Evolutionary conservation across 768 basidiomycete species (phyloP), one percentile per base, ranked within the genome.

Genomic region (Chlorophyllum brunneum): DNA sequence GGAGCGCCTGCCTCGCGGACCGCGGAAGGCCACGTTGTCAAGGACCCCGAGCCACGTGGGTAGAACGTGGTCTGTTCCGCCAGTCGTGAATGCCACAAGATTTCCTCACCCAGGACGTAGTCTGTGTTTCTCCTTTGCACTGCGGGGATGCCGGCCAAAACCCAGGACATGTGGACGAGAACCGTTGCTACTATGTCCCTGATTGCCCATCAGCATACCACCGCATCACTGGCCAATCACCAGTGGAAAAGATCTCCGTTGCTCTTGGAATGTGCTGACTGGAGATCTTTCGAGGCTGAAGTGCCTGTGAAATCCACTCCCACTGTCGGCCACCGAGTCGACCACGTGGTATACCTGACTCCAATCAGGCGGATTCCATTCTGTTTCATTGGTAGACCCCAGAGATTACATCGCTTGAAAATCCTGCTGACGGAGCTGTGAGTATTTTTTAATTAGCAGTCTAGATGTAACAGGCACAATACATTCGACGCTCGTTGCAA

Each of bases 51-150:
- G 64, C 68, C 68, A 70, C 68, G 68, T 70, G 68, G 65, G 59
- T 54, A 56, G 54, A 68, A 68, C 66, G 67, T 72, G 71, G 64
- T 64, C 37, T 68, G 65, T 70, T 72, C 70, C 69, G 69, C 33
- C 31, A 30, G 18, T 40, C 18, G 26, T 27, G 20, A 20, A 37
- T 65, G 59, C 59, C 54, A 54, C 49, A 51, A 43, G n/a, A n/a
- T 30, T 47, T 47, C 55, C 44, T 43, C 41, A 38, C 24, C 16
- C 44, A 39, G 42, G 23, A 27, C 16, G 41, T 31, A 34, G 42
- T 36, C 23, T 47, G 39, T 42, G 37, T 45, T 36, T 45, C 44
- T 60, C 55, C 49, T 58, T 33, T 20, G 1, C 29, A 34, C 44
- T 46, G 37, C 54, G 48, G 36, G 27, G 41, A 39, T 44, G 46